Evolutionary conservation across 2,329 filamentous ascomycete genomes (phyloP), one percentile per base, ranked within the genome.

Genomic region (Aschersonia sp.): DNA sequence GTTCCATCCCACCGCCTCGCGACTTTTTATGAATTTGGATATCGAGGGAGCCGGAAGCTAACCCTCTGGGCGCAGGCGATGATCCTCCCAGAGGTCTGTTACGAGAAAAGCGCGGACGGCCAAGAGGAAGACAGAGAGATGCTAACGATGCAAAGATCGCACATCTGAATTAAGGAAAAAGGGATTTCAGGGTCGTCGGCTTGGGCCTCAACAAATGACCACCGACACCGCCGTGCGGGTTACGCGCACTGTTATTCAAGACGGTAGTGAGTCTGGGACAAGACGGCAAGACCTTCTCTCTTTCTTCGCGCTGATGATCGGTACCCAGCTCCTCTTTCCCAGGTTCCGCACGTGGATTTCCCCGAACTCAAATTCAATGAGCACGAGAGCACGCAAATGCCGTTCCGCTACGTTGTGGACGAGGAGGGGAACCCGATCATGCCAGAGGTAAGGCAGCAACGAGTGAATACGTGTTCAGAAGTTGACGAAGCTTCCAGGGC

Each of bases 201-300:
- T 98, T 32, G 92, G 92, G 0, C 87, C 90, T 6, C 83, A 89
- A 56, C 92, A 98, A 66, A 95, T 98, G 90, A 97, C 92, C 4
- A 98, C 92, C 5, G 92, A 98, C 63, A 98, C 92, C 22, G 92
- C 92, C 5, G 92, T 95, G 45, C 77, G 92, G 54, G 90, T 95
- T 43, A 97, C 92, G 32, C 79, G 92, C 54, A 83, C 94, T 56
- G 84, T 97, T 5, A 81, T 89, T 9, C 84, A 94, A 59, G 79
- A 89, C 54, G 84, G 84, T 69, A 76, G 89, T 94, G 66, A 7
- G 40, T 41, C 9, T 41, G 9, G 14, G 76, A 60, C 22, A 22
- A 22, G 22, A 22, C 22, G 22, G 22, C 22, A 22, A 22, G 22
- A 22, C 4, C 22, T 22, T 22, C 3, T 22, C 22, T 22, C 22